These are phyloP conservation scores for Agaricales sp. DNA, from an alignment of 1,284 basidiomycete species.

Conservation along the genomic window DNA sequence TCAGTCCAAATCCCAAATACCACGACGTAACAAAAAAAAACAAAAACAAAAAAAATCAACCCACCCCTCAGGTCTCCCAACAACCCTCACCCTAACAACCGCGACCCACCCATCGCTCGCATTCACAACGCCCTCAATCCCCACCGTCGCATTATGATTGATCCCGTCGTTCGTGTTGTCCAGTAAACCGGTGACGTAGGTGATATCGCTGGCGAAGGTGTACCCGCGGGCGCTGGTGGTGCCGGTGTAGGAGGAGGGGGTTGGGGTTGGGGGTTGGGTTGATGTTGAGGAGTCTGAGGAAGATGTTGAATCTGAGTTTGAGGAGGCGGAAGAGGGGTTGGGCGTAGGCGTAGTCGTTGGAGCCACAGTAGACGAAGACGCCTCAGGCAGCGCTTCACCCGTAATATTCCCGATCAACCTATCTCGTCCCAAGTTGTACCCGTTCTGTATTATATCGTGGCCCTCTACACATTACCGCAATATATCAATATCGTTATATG, in stretches of 20 bases:
- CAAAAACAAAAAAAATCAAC: neutral
- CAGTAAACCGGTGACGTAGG: neutral
- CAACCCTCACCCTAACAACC: neutral
- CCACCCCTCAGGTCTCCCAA: neutral
- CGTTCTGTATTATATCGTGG: constrained; percentile 35
- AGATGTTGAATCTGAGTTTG: no score
- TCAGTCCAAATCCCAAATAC: no score
- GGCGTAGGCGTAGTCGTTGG: no score
- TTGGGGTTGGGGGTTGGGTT: no score
- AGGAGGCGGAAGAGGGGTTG: no score
- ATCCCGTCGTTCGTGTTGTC: constrained; percentile 1
- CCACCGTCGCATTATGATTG: constrained; percentile 1
- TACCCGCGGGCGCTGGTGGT: neutral
- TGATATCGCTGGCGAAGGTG: neutral
- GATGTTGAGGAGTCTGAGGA: no score
- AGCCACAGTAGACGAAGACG: no score
- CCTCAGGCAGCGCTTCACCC: constrained; percentile 20
- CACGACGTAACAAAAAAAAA: no score
- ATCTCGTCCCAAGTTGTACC: constrained; percentile 52
- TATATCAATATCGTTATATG: no score
- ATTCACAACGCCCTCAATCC: neutral
- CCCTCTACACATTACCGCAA: constrained; percentile 21
- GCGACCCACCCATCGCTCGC: neutral
- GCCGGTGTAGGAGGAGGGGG: neutral
- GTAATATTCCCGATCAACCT: constrained; percentile 79